Percentiles rank a stretch among this genome's conserved stretches.
phyloP scores from a whole-genome alignment of 1,139 yeast genomes.

The Yamadazyma membranifaciens region DNA sequence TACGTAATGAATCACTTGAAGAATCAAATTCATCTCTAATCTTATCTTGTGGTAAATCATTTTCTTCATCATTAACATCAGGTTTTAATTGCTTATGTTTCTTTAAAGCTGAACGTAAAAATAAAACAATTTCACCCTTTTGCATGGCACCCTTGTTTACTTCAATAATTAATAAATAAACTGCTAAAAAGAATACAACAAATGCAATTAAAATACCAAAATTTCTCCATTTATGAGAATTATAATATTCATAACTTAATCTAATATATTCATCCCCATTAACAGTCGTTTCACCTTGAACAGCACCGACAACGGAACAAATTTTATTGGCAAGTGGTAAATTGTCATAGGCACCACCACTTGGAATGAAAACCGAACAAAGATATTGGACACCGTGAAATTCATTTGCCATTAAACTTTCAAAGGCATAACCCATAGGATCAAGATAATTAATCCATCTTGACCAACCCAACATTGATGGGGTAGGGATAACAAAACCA shows the following conservation, averaged over 20 bases:
- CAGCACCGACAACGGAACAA: constrained; percentile 65
- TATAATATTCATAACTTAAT: constrained; percentile 46
- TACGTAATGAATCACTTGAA: constrained; percentile 5
- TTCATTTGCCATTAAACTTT: constrained; percentile 55
- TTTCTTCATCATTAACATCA: constrained; percentile 16
- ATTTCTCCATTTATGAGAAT: constrained; percentile 81
- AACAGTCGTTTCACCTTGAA: constrained; percentile 53
- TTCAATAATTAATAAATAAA: constrained; percentile 61
- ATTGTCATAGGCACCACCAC: constrained; percentile 50
- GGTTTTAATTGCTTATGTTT: constrained; percentile 21
- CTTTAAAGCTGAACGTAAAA: constrained; percentile 38
- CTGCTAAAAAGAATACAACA: constrained; percentile 49
- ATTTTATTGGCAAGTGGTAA: constrained; percentile 34
- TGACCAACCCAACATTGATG: constrained; percentile 62
- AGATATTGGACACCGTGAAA: constrained; percentile 47
- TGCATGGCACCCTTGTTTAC: constrained; percentile 72
- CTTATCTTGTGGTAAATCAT: constrained; percentile 13
- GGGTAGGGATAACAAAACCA: constrained; percentile 58
- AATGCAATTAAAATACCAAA: constrained; percentile 68
- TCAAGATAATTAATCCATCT: constrained; percentile 59
- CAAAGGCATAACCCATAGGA: constrained; percentile 60
- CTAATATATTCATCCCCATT: constrained; percentile 57
- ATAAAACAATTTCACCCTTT: constrained; percentile 79
- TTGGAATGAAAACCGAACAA: constrained; percentile 46
- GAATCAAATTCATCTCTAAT: constrained; percentile 15